A percentile compares a stretch with the other conserved stretches of the same genome.
Evolutionary conservation across 257 asterid species (phyloP).

Genomic region (Thymus quinquecostatus): DNA sequence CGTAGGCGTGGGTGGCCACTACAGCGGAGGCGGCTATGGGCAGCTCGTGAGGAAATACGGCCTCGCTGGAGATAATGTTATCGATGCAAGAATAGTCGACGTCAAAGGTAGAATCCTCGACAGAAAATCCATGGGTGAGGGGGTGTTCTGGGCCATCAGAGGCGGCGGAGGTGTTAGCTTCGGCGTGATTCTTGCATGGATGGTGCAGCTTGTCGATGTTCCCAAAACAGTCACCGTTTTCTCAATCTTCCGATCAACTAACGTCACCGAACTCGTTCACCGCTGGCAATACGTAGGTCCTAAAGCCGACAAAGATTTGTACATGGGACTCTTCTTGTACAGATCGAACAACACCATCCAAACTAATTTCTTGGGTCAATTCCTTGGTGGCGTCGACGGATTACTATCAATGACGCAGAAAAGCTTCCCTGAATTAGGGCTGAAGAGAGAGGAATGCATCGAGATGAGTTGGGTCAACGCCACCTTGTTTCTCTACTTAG

Average conservation of each 20-base stretch:
- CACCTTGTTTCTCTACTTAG: neutral
- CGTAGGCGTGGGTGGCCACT: no score
- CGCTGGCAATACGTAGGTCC: constrained; percentile 37
- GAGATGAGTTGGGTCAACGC: constrained; percentile 48
- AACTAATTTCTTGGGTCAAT: constrained; percentile 33
- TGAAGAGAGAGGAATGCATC: constrained; percentile 33
- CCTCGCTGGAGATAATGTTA: no score
- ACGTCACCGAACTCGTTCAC: constrained; percentile 25
- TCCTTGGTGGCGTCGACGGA: neutral
- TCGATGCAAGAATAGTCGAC: no score
- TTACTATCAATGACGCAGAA: constrained; percentile 25
- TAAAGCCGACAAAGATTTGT: neutral
- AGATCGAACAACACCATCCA: neutral
- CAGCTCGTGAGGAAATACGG: no score
- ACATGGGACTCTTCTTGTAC: neutral
- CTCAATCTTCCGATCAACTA: neutral
- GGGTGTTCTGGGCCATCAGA: no score
- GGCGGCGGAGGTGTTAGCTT: neutral
- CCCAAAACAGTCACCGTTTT: constrained; percentile 33
- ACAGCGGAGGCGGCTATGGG: no score
- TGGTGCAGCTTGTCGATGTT: constrained; percentile 29
- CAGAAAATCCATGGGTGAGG: no score
- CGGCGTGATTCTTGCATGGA: constrained; percentile 34
- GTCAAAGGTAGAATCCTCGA: no score
- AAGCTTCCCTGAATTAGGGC: constrained; percentile 43